A percentile compares a stretch with the other conserved stretches of the same genome.
These are phyloP conservation scores for Boechera stricta DNA, from an alignment of 345 rosid genomes.

Conservation along the genomic window DNA sequence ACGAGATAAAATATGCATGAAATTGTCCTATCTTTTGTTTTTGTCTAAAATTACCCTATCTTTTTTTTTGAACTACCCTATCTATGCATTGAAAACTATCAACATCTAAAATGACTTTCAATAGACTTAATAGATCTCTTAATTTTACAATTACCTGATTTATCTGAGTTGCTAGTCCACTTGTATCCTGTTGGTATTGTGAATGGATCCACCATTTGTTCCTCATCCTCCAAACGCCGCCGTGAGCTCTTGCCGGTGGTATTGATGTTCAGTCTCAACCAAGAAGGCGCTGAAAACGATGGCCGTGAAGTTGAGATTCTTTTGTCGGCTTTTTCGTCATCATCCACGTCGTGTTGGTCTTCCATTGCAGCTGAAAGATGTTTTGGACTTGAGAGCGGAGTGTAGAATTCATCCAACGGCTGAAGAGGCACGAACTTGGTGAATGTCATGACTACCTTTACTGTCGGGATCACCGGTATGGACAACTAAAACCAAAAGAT, in stretches of 20 bases:
- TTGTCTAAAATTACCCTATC: neutral
- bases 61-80: neutral
- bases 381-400: slow-evolving; percentile 86
- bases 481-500: slow-evolving; percentile 58
- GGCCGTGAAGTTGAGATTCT: slow-evolving; percentile 43
- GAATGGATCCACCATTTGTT: slow-evolving; percentile 63
- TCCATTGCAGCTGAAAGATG: slow-evolving; percentile 43
- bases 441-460: slow-evolving; percentile 87
- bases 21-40: neutral
- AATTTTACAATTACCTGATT: slow-evolving; percentile 40
- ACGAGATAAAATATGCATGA: neutral
- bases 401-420: slow-evolving; percentile 74
- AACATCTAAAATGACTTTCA: neutral
- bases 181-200: slow-evolving; percentile 77
- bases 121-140: neutral
- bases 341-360: slow-evolving; percentile 49
- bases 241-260: slow-evolving; percentile 48
- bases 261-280: slow-evolving; percentile 59
- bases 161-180: slow-evolving; percentile 57
- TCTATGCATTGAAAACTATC: neutral
- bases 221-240: slow-evolving; percentile 37
- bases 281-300: slow-evolving; percentile 49
- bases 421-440: slow-evolving; percentile 78
- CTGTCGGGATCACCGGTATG: slow-evolving; percentile 96
- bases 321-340: slow-evolving; percentile 48